Conservation (phyloP, 768 basidiomycete species). For the Boletus reticuloceps region DNA sequence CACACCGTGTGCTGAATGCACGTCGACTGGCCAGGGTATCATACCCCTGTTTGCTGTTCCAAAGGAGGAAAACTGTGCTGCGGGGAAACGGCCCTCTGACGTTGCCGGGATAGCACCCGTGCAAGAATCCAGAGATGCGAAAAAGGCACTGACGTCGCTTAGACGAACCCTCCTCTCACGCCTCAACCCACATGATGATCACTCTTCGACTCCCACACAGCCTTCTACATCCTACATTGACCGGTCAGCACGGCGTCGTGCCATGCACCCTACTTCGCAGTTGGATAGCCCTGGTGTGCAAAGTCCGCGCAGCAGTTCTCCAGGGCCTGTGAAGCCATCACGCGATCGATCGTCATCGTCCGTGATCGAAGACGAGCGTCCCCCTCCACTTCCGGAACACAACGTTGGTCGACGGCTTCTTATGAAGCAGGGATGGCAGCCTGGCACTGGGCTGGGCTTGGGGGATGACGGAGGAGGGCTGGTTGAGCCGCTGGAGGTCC, state of each 20-base stretch:
- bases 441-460: constrained; percentile 46
- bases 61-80: constrained; percentile 11
- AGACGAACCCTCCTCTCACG: constrained; percentile 61
- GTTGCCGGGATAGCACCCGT: constrained; percentile 1
- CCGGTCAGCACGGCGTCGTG: constrained; percentile 68
- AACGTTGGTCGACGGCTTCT: constrained; percentile 72
- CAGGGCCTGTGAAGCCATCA: constrained; percentile 7
- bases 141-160: constrained; percentile 62
- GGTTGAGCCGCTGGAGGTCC: constrained; percentile 57
- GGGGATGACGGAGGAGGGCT: constrained; percentile 29
- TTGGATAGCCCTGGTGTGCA: constrained; percentile 53
- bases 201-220: constrained; percentile 8
- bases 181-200: constrained; percentile 32
- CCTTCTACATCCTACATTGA: constrained; percentile 48
- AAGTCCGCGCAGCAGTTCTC: constrained; percentile 22
- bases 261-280: constrained; percentile 50
- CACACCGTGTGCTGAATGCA: constrained; percentile 63
- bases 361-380: not conserved
- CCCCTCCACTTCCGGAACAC: constrained; percentile 46
- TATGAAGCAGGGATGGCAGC: constrained; percentile 75
- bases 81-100: constrained; percentile 23
- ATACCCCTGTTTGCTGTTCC: constrained; percentile 51
- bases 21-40: constrained; percentile 47
- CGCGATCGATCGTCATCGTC: constrained; percentile 17
- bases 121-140: constrained; percentile 46